Percentiles rank a stretch among this genome's conserved stretches.
phyloP scores from a whole-genome alignment of 2,329 filamentous ascomycete genomes.

The Tolypocladium paradoxum region DNA sequence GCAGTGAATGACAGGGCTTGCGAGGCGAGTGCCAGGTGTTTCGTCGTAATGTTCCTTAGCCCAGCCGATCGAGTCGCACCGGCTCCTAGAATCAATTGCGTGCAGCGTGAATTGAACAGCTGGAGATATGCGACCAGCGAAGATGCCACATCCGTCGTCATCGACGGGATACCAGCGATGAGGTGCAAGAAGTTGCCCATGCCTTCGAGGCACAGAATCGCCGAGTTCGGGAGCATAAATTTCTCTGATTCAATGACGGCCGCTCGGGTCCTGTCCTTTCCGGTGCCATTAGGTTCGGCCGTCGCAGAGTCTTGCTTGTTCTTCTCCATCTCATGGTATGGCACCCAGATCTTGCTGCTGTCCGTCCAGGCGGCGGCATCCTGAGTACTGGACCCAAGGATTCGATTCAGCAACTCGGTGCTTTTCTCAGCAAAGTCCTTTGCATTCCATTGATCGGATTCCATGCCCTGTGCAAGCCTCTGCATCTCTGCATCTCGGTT shows the following conservation, averaged over 20 bases:
- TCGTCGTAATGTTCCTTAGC: constrained; percentile 91
- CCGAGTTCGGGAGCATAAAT: constrained; percentile 78
- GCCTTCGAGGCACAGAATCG: constrained; percentile 67
- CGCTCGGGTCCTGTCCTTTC: constrained; percentile 55
- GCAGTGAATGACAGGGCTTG: constrained; percentile 84
- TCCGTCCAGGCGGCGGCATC: constrained; percentile 59
- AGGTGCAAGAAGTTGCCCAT: constrained; percentile 77
- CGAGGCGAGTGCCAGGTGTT: constrained; percentile 83
- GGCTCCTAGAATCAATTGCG: constrained; percentile 91
- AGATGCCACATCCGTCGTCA: constrained; percentile 72
- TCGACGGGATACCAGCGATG: constrained; percentile 74
- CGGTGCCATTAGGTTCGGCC: constrained; percentile 34
- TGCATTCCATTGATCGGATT: constrained; percentile 69
- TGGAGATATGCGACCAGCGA: constrained; percentile 79
- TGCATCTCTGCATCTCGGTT: constrained; percentile 65
- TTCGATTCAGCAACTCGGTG: constrained; percentile 46
- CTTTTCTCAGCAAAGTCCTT: constrained; percentile 62
- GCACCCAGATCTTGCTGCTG: constrained; percentile 47
- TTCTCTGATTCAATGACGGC: constrained; percentile 76
- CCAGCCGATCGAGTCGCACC: constrained; percentile 83
- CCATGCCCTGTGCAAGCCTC: constrained; percentile 64
- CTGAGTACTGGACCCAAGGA: constrained; percentile 59
- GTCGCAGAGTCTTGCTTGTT: constrained; percentile 19
- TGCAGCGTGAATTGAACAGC: constrained; percentile 89
- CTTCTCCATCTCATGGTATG: constrained; percentile 28